Evolutionary conservation across 805 yeast species (phyloP).

Genomic region (Scheffersomyces ergatensis): DNA sequence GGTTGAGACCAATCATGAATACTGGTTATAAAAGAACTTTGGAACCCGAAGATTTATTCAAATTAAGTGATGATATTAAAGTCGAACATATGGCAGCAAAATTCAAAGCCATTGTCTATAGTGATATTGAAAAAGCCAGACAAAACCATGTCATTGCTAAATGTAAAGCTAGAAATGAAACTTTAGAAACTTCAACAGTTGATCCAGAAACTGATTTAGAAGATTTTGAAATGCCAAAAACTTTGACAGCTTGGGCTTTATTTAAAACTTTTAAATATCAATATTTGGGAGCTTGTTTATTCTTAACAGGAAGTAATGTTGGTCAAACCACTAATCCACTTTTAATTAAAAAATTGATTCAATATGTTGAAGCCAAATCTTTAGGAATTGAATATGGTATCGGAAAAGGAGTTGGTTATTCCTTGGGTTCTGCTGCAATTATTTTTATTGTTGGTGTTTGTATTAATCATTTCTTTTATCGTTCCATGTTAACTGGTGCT

Average conservation of each 20-base stretch:
- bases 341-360: slow-evolving; percentile 34
- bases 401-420: slow-evolving; percentile 41
- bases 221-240: slow-evolving; percentile 28
- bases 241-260: slow-evolving; percentile 18
- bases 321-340: slow-evolving; percentile 31
- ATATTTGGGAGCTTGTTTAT: slow-evolving; percentile 29
- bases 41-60: slow-evolving; percentile 58
- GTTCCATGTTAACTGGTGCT: slow-evolving; percentile 63
- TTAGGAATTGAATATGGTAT: slow-evolving; percentile 18
- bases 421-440: slow-evolving; percentile 33
- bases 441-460: slow-evolving; percentile 27
- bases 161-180: slow-evolving; percentile 24
- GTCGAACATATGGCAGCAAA: slow-evolving; percentile 28
- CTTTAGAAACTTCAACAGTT: slow-evolving; percentile 18
- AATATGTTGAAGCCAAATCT: slow-evolving; percentile 28
- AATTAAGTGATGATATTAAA: slow-evolving; percentile 30
- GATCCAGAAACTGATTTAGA: slow-evolving; percentile 22
- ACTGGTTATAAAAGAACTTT: slow-evolving; percentile 74
- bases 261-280: slow-evolving; percentile 29
- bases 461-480: slow-evolving; percentile 64
- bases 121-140: slow-evolving; percentile 18
- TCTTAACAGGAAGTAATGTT: slow-evolving; percentile 21
- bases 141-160: slow-evolving; percentile 20
- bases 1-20: slow-evolving; percentile 62
- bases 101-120: slow-evolving; percentile 20